These are phyloP conservation scores for Fusarium marasasianum DNA, from an alignment of 2,329 filamentous ascomycete genomes.

Conservation along the genomic window DNA sequence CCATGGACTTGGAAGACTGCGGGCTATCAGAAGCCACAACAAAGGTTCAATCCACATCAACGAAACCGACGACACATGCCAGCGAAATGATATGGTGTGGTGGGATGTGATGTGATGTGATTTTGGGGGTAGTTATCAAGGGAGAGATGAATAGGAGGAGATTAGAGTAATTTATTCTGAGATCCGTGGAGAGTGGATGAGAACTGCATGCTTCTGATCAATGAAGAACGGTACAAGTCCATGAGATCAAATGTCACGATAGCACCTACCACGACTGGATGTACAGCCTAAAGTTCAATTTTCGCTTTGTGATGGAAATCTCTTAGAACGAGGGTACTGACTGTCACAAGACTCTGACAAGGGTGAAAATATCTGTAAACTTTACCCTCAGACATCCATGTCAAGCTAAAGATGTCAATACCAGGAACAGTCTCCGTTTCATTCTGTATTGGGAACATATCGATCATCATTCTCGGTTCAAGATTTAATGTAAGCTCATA, in stretches of 20 bases:
- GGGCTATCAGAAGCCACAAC: conserved; percentile 11
- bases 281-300: not conserved
- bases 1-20: not conserved
- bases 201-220: not conserved
- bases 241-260: not conserved
- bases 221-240: not conserved
- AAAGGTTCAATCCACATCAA: conserved; percentile 9
- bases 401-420: not conserved
- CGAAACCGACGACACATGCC: conserved; percentile 3
- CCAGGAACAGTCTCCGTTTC: not conserved
- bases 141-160: conserved; percentile 7
- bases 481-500: not conserved
- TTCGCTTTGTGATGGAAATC: not conserved
- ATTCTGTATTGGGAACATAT: not conserved
- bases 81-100: not conserved
- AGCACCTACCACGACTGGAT: not conserved
- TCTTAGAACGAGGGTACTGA: not conserved
- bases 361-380: not conserved
- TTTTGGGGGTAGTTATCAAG: not conserved
- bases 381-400: not conserved
- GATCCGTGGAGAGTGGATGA: not conserved
- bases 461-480: not conserved
- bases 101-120: not conserved
- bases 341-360: not conserved
- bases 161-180: conserved; percentile 4